Conservation (phyloP, 495 filamentous ascomycete species). For the Penicillium pulvis region DNA sequence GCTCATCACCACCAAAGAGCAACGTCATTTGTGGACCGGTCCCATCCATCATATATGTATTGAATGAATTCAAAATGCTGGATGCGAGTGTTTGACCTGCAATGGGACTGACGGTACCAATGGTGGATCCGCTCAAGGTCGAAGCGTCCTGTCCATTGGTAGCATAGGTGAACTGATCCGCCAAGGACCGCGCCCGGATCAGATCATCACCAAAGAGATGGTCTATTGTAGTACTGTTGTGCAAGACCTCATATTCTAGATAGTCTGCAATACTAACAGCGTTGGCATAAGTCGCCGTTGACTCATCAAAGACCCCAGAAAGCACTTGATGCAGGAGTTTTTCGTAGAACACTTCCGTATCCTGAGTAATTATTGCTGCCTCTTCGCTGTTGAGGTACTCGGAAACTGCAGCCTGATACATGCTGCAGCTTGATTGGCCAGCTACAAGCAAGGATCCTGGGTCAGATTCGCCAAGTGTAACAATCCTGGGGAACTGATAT, state of each 20-base stretch:
- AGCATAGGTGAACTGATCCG: conserved; percentile 65
- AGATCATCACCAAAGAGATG: conserved; percentile 55
- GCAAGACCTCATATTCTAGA: conserved; percentile 70
- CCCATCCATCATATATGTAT: conserved; percentile 48
- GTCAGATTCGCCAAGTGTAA: conserved; percentile 51
- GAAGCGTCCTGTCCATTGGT: conserved; percentile 60
- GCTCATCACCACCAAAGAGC: conserved; percentile 69
- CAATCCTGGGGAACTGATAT: conserved; percentile 72
- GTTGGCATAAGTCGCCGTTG: conserved; percentile 54
- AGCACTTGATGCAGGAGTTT: conserved; percentile 43
- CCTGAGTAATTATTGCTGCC: conserved; percentile 35
- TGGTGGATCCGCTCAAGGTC: conserved; percentile 34
- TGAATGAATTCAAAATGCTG: conserved; percentile 59
- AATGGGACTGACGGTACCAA: conserved; percentile 57
- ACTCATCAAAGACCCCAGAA: conserved; percentile 33
- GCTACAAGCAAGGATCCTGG: conserved; percentile 59
- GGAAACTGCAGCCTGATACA: conserved; percentile 35
- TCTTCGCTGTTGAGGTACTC: conserved; percentile 43
- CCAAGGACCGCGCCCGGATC: conserved; percentile 60
- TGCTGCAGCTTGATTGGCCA: conserved; percentile 58
- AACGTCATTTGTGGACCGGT: conserved; percentile 57
- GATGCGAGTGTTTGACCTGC: conserved; percentile 65
- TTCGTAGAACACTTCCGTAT: conserved; percentile 54
- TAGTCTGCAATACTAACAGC: conserved; percentile 69
- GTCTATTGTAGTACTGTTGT: conserved; percentile 66